Evolutionary conservation across 305 asterid genomes (phyloP).

Genomic region (Fraxinus baroniana): DNA sequence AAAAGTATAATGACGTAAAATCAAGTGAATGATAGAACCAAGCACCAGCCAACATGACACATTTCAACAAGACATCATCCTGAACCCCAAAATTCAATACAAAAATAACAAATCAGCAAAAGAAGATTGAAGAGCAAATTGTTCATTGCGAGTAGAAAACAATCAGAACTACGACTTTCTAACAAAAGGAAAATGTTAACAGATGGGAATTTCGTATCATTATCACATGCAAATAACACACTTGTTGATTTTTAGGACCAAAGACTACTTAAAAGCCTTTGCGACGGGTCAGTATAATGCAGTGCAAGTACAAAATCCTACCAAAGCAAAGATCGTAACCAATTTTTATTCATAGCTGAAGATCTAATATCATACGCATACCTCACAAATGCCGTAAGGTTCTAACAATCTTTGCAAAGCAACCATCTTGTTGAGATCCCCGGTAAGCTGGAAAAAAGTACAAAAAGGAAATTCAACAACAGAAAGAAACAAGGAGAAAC

Average conservation of each 20-base stretch:
- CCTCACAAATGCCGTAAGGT: conserved; percentile 97
- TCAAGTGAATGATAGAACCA: not conserved
- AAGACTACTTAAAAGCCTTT: not conserved
- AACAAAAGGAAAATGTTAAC: not conserved
- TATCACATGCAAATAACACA: not conserved
- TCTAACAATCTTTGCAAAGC: conserved; percentile 91
- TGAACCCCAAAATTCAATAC: not conserved
- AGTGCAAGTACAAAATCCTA: conserved; percentile 2
- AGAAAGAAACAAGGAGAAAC: not conserved
- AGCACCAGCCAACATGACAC: not conserved
- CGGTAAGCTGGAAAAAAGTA: conserved; percentile 60
- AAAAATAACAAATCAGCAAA: not conserved
- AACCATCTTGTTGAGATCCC: conserved; percentile 90
- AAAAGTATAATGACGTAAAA: not conserved
- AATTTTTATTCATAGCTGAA: not conserved
- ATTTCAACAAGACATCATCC: not conserved
- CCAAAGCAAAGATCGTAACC: not conserved
- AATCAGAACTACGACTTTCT: not conserved
- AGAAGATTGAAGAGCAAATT: not conserved
- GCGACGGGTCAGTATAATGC: not conserved
- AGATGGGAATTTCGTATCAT: not conserved
- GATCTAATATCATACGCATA: conserved; percentile 22
- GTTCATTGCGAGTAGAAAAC: not conserved
- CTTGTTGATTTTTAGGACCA: not conserved
- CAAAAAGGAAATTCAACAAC: conserved; percentile 10